Percentiles rank a stretch among this genome's conserved stretches.
Conservation (phyloP, 768 basidiomycete genomes). For the Rhodocollybia butyracea region DNA sequence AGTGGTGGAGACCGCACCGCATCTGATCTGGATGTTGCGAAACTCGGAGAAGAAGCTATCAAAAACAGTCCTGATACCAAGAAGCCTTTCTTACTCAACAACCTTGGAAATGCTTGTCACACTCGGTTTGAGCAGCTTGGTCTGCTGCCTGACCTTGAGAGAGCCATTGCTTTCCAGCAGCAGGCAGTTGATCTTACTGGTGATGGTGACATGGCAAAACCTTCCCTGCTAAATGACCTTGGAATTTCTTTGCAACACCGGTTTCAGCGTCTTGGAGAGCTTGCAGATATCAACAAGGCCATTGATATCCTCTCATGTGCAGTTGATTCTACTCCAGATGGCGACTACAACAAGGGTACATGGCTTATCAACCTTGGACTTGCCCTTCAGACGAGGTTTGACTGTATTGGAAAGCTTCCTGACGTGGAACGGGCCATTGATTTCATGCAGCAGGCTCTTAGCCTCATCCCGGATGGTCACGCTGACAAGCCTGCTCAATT, state of each 20-base stretch:
- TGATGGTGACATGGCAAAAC: constrained; percentile 16
- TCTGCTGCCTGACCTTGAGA: no score
- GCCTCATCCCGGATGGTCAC: background rate
- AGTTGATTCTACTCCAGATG: background rate
- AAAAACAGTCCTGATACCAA: no score
- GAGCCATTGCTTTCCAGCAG: constrained; percentile 16
- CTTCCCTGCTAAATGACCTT: constrained; percentile 15
- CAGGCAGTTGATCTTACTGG: constrained; percentile 17
- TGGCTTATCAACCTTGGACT: background rate
- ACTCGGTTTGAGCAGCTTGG: no score
- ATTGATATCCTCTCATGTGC: no score
- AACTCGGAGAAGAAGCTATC: no score
- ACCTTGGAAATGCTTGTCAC: no score
- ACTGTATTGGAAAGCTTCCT: background rate
- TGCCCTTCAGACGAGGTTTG: background rate
- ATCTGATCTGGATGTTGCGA: no score
- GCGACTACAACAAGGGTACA: background rate
- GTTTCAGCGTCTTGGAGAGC: constrained; percentile 19
- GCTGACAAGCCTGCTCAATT: background rate
- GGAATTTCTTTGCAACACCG: constrained; percentile 15
- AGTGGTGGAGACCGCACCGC: no score
- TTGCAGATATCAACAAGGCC: constrained; percentile 13
- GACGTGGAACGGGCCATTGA: background rate
- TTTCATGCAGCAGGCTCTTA: background rate
- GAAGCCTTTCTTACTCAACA: no score